A percentile compares a stretch with the other conserved stretches of the same genome.
These are phyloP conservation scores for Stygiomarasmius scandens DNA, from an alignment of 1,284 basidiomycete genomes.

Conservation along the genomic window DNA sequence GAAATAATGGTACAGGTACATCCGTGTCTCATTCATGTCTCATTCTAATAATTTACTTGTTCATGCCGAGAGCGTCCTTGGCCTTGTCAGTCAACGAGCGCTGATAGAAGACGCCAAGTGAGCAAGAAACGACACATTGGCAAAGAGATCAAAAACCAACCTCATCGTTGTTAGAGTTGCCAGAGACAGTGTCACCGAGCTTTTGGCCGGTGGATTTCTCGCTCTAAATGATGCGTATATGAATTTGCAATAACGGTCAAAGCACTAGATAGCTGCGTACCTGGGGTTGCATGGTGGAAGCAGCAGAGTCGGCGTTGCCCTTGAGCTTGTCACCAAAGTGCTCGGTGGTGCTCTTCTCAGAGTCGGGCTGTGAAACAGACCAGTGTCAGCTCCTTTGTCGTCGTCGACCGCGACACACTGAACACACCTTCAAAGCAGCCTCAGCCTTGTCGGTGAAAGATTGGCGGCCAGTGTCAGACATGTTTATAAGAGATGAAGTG, in stretches of 20 bases:
- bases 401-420: background rate
- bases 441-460: conserved; percentile 54
- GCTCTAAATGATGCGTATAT: background rate
- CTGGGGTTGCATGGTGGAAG: conserved; percentile 19
- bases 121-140: background rate
- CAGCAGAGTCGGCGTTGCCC: conserved; percentile 11
- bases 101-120: conserved; percentile 20
- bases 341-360: conserved; percentile 17
- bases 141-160: conserved; percentile 23
- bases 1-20: background rate
- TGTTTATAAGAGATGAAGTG: conserved; percentile 23
- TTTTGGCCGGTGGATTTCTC: conserved; percentile 19
- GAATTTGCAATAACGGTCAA: no score
- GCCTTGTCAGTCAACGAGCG: conserved; percentile 50
- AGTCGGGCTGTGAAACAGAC: conserved; percentile 15
- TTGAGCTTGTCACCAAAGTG: conserved; percentile 11
- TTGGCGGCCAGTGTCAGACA: conserved; percentile 52
- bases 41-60: conserved; percentile 19
- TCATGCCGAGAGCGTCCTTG: conserved; percentile 49
- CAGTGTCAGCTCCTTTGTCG: background rate
- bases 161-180: conserved; percentile 43
- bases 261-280: conserved; percentile 1
- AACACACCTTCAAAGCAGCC: conserved; percentile 46
- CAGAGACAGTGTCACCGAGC: conserved; percentile 43
- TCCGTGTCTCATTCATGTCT: background rate